Conservation (phyloP, 768 basidiomycete species). For the Nidula microcarpa region DNA sequence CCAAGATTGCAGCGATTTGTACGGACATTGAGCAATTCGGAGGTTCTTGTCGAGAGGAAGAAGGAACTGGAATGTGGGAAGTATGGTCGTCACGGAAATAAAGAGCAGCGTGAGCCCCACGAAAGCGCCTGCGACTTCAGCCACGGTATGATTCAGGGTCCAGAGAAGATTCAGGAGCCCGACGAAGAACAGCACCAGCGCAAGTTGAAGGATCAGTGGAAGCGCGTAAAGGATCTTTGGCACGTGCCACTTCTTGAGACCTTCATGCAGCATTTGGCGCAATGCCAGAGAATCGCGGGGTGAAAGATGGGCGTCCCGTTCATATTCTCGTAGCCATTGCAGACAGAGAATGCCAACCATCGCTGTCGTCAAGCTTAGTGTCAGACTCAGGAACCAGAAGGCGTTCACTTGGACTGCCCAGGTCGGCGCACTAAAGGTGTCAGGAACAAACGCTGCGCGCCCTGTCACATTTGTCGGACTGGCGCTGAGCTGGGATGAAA, state of each 20-base stretch:
- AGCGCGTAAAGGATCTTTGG: constrained; percentile 14
- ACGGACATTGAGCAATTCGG: constrained; percentile 6
- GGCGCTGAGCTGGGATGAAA: constrained; percentile 4
- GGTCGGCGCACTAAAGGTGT: neutral
- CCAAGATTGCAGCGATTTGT: constrained; percentile 11
- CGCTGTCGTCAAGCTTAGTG: constrained; percentile 14
- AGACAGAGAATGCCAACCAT: constrained; percentile 15
- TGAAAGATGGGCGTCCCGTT: constrained; percentile 8
- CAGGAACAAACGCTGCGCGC: neutral
- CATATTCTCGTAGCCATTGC: constrained; percentile 20
- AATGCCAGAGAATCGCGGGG: constrained; percentile 10
- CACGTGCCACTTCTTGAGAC: constrained; percentile 16
- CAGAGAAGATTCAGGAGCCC: constrained; percentile 18
- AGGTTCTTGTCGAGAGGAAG: neutral
- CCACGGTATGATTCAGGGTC: constrained; percentile 11
- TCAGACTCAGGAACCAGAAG: constrained; percentile 15
- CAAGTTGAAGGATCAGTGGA: constrained; percentile 18
- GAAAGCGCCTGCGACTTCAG: constrained; percentile 4
- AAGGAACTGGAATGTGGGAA: constrained; percentile 6
- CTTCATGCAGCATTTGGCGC: constrained; percentile 17
- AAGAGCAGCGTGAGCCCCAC: neutral
- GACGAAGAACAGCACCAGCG: constrained; percentile 19
- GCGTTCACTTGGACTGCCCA: constrained; percentile 9
- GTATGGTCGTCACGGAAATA: neutral
- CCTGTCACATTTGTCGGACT: neutral